Evolutionary conservation across 768 basidiomycete genomes (phyloP), one percentile per base, ranked within the genome.

Genomic region (Mycena polygramma): DNA sequence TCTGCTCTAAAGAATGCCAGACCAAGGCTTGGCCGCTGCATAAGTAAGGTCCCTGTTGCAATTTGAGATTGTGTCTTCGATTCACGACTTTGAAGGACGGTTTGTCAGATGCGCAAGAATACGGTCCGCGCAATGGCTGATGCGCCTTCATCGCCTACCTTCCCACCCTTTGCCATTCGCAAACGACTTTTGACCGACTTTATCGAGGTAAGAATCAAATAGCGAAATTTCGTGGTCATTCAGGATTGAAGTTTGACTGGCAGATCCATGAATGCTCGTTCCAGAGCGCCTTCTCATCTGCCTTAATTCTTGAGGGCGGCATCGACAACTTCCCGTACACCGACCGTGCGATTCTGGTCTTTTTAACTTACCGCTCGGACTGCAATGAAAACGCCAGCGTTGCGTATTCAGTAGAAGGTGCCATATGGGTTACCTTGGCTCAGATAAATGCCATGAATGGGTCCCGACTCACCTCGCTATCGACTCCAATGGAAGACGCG

Each of bases 1-100:
- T 71, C n/a, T 71, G 70, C 64, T 71, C 70, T 11, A 62, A 43
- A 24, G 46, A 71, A 52, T 71, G 70, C 20, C 70, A 71, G 30
- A 57, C 26, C 1, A 36, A 71, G 15, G 64, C 70, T 1, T 71
- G 68, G 68, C 68, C 68, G 10, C 13, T 58, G 9, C 68, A 69
- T 55, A 69, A 69, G 68, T 69, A 36, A 17, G 66, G 22, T 35
- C 51, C 17, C 20, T 13, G 22, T 49, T 24, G 20, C 48, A 6
- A 30, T 30, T 4, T 22, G n/a, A 22, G 9, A 24, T 24, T 22
- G 9, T 22, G 22, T 24, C 22, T 22, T 49, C 46, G 20, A 3
- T 48, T 49, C 48, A 49, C 48, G 22, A 24, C 1, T 7, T 49
- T 22, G n/a, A 49, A 71, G 70, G 43, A 57, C 24, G 1, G 4